Percentiles rank a stretch among this genome's conserved stretches.
phyloP scores from a whole-genome alignment of 2,329 filamentous ascomycete species.

The Penicillium sp. region DNA sequence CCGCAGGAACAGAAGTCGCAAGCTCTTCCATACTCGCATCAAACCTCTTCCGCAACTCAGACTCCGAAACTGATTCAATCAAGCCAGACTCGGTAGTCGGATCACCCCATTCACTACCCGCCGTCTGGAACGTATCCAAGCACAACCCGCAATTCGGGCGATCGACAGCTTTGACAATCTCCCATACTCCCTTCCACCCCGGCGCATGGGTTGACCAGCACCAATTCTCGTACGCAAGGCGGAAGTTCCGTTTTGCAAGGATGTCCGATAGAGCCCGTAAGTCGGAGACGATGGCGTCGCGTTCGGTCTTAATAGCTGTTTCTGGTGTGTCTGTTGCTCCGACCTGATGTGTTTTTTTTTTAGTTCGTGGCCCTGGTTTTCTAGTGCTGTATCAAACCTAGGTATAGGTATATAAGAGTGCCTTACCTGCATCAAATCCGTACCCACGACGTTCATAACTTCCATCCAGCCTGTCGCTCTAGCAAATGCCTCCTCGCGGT shows the following conservation, averaged over 20 bases:
- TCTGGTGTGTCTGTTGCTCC: conserved; percentile 63
- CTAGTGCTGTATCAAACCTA: accelerated
- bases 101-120: conserved; percentile 70
- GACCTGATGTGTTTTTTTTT: conserved; percentile 38
- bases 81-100: conserved; percentile 64
- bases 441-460: conserved; percentile 69
- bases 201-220: conserved; percentile 73
- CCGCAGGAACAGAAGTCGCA: conserved; percentile 56
- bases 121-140: conserved; percentile 75
- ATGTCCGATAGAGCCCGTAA: conserved; percentile 64
- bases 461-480: conserved; percentile 66
- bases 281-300: conserved; percentile 57
- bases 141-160: conserved; percentile 69
- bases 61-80: conserved; percentile 49
- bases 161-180: conserved; percentile 63
- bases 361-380: neutral
- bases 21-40: conserved; percentile 58
- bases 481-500: conserved; percentile 62
- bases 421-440: conserved; percentile 67
- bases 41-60: conserved; percentile 54
- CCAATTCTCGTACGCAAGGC: conserved; percentile 77
- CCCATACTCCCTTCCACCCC: conserved; percentile 68
- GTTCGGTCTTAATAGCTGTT: conserved; percentile 51
- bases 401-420: neutral
- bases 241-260: conserved; percentile 56